These are phyloP conservation scores for Rhododendron williamsianum DNA, from an alignment of 148 eudicot species.

Conservation along the genomic window DNA sequence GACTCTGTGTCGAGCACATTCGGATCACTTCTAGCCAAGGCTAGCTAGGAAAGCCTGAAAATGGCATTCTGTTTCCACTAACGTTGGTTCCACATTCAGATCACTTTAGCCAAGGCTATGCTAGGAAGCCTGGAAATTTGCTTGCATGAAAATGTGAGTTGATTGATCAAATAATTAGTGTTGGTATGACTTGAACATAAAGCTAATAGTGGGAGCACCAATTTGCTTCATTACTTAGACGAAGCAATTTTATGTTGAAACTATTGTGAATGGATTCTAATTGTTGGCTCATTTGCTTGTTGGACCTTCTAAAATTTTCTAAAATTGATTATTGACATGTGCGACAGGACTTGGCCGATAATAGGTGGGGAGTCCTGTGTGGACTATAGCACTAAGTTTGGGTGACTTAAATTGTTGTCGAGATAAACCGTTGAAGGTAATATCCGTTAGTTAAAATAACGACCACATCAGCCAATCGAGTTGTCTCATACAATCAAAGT, in stretches of 20 bases:
- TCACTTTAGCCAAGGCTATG: no score
- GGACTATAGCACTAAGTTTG: background rate
- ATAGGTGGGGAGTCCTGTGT: background rate
- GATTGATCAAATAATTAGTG: background rate
- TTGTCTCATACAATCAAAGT: background rate
- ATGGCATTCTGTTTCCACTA: background rate
- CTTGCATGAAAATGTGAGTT: background rate
- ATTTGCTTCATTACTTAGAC: background rate
- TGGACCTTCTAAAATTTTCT: background rate
- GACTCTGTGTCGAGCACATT: conserved; percentile 1
- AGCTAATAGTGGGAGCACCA: conserved; percentile 2
- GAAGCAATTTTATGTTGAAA: background rate
- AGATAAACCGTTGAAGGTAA: background rate
- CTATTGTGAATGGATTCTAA: background rate
- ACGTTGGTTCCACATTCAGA: background rate
- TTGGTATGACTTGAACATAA: background rate
- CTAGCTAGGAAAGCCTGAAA: background rate
- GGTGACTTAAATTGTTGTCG: background rate
- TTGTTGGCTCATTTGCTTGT: background rate
- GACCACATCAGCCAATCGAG: background rate
- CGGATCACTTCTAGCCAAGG: background rate
- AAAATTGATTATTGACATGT: background rate
- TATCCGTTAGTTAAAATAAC: background rate
- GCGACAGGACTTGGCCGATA: background rate
- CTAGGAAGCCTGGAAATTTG: background rate